Evolutionary conservation across 169 alveolate species (phyloP), one percentile per base, ranked within the genome.

Genomic region (Eimeria acervulina): DNA sequence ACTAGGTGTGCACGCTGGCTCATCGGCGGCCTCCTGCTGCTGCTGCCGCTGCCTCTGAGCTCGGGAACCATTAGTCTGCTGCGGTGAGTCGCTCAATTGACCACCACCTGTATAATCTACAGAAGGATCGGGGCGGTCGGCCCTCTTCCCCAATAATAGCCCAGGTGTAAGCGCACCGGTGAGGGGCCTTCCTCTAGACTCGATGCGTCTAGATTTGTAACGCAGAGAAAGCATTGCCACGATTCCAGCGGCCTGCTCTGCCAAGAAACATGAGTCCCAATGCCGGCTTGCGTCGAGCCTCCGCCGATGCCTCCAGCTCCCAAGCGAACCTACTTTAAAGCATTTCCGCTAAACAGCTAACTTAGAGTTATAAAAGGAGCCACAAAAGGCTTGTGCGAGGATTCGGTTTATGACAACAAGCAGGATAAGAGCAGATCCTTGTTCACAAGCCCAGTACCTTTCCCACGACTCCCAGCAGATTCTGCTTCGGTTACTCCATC

Each of bases 191-290:
- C 40, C 90, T n/a, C 44, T 40, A 26, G 42, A 23, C 10, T 44
- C 66, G 28, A 28, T 44, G 13, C 92, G 92, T 31, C 63, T 84
- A 10, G 92, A 84, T 19, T 84, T 84, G 59, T 31, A 84, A 28
- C 92, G 72, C 55, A 84, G 78, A 23, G 92, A 84, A 4, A 84
- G 76, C 92, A 84, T 84, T 42, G 90, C 90, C 19, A 26, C 90
- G 84, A 72, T 12, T 33, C 52, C 7, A 72, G 51, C 44, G 31
- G 28, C 52, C 33, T 72, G 33, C 84, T 15, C 52, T 7, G 84
- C 52, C 84, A 15, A 7, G 33, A 63, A 63, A 21, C 5, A 5
- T 63, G 38, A 6, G 38, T 63, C 13, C 38, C 21, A 15, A 63
- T 63, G 5, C 66, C 68, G 68, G 68, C 68, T 55, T 55, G 68